Conservation (phyloP, 345 rosid species). For the Chamaenerion angustifolium region DNA sequence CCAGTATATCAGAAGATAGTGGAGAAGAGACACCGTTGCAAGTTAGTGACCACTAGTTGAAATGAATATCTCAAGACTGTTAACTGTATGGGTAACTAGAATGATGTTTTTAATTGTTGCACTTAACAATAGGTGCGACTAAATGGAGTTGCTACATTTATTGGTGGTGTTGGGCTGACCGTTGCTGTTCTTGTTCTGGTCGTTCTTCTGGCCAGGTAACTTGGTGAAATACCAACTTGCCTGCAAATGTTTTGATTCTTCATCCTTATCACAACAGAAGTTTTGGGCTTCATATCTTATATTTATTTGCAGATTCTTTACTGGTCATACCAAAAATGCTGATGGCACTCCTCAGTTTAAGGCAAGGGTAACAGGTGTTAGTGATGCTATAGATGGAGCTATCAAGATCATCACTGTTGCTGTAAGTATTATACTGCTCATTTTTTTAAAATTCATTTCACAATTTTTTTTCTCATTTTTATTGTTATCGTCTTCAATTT, state of each 20-base stretch:
- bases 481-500: not conserved
- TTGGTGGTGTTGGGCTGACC: conserved; percentile 78
- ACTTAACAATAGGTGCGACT: conserved; percentile 54
- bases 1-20: conserved; percentile 90
- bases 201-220: conserved; percentile 72
- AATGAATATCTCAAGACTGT: too few species aligned
- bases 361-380: conserved; percentile 45
- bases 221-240: not conserved
- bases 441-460: too few species aligned
- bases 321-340: conserved; percentile 50
- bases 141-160: conserved; percentile 96
- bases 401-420: conserved; percentile 73
- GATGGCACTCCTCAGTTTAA: conserved; percentile 35
- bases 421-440: conserved; percentile 31
- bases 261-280: conserved; percentile 1
- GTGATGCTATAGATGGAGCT: conserved; percentile 53
- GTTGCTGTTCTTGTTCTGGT: conserved; percentile 72
- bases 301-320: conserved; percentile 43
- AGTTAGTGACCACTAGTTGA: conserved; percentile 17
- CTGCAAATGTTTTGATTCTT: conserved; percentile 2
- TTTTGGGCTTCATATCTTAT: not conserved
- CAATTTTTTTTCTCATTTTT: not conserved
- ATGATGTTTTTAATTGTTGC: too few species aligned
- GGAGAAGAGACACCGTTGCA: conserved; percentile 99
- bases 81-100: not conserved